A percentile compares a stretch with the other conserved stretches of the same genome.
phyloP scores from a whole-genome alignment of 768 basidiomycete species.

The Psilocybe sp. region DNA sequence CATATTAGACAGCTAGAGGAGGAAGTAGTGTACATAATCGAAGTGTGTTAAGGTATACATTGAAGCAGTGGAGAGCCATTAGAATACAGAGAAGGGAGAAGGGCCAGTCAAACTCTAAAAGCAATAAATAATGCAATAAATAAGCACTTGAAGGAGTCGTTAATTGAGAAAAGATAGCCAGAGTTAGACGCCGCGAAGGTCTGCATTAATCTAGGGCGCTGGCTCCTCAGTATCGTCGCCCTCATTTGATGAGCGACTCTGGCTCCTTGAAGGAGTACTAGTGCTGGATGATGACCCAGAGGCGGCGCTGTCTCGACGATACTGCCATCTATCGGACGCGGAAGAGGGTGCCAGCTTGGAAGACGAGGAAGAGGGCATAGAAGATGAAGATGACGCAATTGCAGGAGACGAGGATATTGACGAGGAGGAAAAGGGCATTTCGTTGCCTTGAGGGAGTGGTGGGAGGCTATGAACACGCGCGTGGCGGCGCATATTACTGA shows the following conservation, averaged over 20 bases:
- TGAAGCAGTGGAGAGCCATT: background rate
- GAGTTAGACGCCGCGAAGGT: constrained; percentile 13
- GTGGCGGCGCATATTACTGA: constrained; percentile 88
- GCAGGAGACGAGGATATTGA: background rate
- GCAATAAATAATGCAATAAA: constrained; percentile 3
- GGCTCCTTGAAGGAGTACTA: constrained; percentile 36
- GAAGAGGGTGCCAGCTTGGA: constrained; percentile 4
- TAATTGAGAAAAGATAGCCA: background rate
- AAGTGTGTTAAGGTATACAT: background rate
- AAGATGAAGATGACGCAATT: constrained; percentile 2
- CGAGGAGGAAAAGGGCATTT: background rate
- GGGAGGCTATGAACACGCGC: constrained; percentile 58
- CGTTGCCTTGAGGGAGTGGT: background rate
- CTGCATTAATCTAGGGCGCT: constrained; percentile 26
- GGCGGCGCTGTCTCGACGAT: constrained; percentile 35
- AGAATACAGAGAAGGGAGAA: constrained; percentile 2
- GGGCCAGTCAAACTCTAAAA: constrained; percentile 1
- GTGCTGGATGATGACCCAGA: constrained; percentile 32
- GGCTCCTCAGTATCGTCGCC: constrained; percentile 18
- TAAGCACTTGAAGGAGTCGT: background rate
- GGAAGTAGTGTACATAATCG: background rate
- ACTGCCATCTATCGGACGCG: constrained; percentile 23
- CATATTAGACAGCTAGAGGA: background rate
- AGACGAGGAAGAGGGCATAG: constrained; percentile 5
- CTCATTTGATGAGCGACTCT: constrained; percentile 36